Conservation (phyloP, 345 rosid species). For the Triadica sebifera region DNA sequence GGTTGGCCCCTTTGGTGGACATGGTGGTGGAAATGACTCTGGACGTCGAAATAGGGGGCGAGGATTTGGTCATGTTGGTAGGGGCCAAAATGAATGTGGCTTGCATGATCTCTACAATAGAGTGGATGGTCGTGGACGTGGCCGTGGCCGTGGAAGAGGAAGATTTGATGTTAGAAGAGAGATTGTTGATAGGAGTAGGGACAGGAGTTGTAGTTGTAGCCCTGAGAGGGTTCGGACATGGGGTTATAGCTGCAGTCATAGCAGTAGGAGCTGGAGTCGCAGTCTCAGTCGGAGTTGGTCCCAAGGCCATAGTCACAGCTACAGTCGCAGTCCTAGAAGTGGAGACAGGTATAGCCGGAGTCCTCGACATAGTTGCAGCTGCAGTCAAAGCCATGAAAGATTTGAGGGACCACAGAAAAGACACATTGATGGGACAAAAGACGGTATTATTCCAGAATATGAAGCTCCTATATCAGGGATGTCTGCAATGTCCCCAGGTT, state of each 20-base stretch:
- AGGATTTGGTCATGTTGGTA: conserved; percentile 35
- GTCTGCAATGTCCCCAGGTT: conserved; percentile 26
- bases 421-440: conserved; percentile 23
- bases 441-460: conserved; percentile 20
- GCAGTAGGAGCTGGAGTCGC: conserved; percentile 52
- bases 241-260: conserved; percentile 45
- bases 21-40: no score
- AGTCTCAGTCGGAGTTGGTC: conserved; percentile 25
- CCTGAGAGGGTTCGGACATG: conserved; percentile 62
- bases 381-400: conserved; percentile 44
- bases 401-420: conserved; percentile 36
- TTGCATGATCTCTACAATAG: conserved; percentile 52
- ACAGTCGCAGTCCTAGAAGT: conserved; percentile 38
- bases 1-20: no score
- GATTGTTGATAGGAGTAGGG: conserved; percentile 40
- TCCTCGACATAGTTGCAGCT: neutral
- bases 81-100: conserved; percentile 58
- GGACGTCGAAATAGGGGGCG: no score
- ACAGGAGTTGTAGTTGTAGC: conserved; percentile 75
- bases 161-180: conserved; percentile 77
- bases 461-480: conserved; percentile 27
- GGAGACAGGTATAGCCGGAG: conserved; percentile 21
- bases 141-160: conserved; percentile 69
- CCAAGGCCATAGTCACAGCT: conserved; percentile 30
- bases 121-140: conserved; percentile 67